Evolutionary conservation across 2,329 filamentous ascomycete genomes (phyloP), one percentile per base, ranked within the genome.

Genomic region (Magnaporthiopsis poae): DNA sequence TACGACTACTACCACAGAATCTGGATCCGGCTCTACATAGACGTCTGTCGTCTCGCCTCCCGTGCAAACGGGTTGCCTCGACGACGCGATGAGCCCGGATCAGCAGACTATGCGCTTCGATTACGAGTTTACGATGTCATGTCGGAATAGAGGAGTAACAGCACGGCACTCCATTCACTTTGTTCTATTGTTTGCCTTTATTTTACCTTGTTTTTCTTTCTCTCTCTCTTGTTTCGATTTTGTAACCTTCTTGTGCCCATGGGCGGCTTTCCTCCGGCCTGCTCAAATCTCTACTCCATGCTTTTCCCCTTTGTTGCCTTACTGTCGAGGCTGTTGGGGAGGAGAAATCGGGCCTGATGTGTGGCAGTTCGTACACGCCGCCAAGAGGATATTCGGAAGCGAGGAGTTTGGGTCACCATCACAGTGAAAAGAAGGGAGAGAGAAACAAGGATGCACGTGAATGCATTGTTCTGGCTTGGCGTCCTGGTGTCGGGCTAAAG

Each of bases 91-190:
- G 15, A 1, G 15, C 39, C 39, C 39, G 5, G 39, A 25, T 56
- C n/a, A 56, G 21, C n/a, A 56, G 8, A 56, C 8, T 3, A 56
- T 11, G 46, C 46, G n/a, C 21, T 56, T 25, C 46, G 46, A 65
- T 65, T 29, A 65, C 56, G 64, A 65, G 31, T 65, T 65, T 56
- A 65, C 59, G 64, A 65, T 60, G 64, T 60, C 13, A 65, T 61
- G 64, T 36, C 33, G 33, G 56, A 31, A 65, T 61, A 65, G 64
- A 65, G 27, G 56, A 29, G 46, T 5, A 59, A n/a, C 15, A 60
- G 36, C 36, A 27, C 33, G n/a, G 11, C 56, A 35, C 46, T 18
- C 46, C 18, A 46, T 15, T 36, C 29, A 62, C 33, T 35, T 61
- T 25, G n/a, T 35, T 46, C 18, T 11, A 27, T 33, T 66, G 21